Base-by-base conservation (phyloP, 768 basidiomycete genomes). In the Gloeostereum incarnatum region DNA sequence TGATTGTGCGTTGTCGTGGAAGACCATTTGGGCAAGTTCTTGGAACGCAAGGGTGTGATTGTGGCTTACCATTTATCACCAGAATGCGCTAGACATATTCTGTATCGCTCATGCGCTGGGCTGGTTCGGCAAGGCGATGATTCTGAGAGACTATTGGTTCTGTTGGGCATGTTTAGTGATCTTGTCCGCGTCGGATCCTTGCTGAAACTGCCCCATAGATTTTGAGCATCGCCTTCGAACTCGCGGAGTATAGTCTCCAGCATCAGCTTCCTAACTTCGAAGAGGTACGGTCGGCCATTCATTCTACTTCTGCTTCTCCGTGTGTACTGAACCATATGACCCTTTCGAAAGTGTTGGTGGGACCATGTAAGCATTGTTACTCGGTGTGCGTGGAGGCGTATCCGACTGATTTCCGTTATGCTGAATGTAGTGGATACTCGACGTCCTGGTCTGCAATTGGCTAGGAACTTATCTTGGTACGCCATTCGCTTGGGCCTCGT, bases 41-140 rank as follows among this genome's bases (percentile, higher is more conserved):
- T 56, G 6, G 8, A 29, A 25, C 9, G 25, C 20, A 19, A 33
- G 4, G 3, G 6, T 21, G 7, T 14, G 5, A 37, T 14, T 17
- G 25, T 36, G 19, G 21, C 35, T 42, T 20, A 16, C 26, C 24
- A 20, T 1, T 38, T 47, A 29, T 30, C 36, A 29, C 2, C 45
- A 89, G 83, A 72, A 81, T 50, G 83, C 88, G 3, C 56, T 92
- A 21, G 88, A 92, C 52, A 80, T 90, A 39, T 92, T 92, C 54
- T 90, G 87, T 50, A 47, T 91, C 13, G 88, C 88, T 20, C 88
- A 92, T 55, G 62, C 86, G 26, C 54, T 91, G 34, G 88, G 88
- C 4, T 92, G 88, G 88, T 91, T 88, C 54, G 87, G 88, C 30
- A 92, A 92, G 57, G 88, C 89, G 3, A 72, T 91, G 69, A 81